These are phyloP conservation scores for Alternaria infectoria DNA, from an alignment of 2,329 filamentous ascomycete genomes.

Conservation along the genomic window DNA sequence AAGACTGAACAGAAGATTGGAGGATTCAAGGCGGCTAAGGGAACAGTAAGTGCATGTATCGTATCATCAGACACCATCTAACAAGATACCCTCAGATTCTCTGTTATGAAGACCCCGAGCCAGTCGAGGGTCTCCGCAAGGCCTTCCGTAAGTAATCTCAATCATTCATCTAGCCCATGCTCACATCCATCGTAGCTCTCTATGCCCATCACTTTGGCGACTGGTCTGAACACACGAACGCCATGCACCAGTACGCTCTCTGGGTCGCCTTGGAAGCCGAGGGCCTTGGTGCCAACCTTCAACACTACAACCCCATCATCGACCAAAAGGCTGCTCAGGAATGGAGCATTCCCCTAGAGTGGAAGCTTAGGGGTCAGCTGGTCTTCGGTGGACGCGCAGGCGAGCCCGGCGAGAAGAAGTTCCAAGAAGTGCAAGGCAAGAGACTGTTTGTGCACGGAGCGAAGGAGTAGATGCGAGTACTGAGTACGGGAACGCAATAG, in stretches of 20 bases:
- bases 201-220: constrained; percentile 81
- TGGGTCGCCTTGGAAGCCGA: constrained; percentile 86
- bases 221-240: constrained; percentile 79
- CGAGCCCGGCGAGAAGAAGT: constrained; percentile 67
- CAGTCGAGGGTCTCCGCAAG: constrained; percentile 69
- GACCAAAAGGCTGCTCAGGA: constrained; percentile 71
- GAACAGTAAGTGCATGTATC: constrained; percentile 65
- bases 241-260: constrained; percentile 80
- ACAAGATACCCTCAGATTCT: constrained; percentile 61
- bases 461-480: constrained; percentile 20
- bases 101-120: constrained; percentile 81
- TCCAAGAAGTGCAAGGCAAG: constrained; percentile 66
- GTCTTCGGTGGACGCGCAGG: constrained; percentile 74
- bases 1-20: constrained; percentile 58
- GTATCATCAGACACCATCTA: constrained; percentile 3
- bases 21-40: constrained; percentile 74
- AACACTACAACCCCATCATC: constrained; percentile 91
- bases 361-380: constrained; percentile 82
- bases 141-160: constrained; percentile 57
- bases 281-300: constrained; percentile 85
- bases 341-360: constrained; percentile 74
- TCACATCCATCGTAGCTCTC: constrained; percentile 45
- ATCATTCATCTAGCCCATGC: not conserved
- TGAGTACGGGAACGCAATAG: not conserved
- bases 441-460: constrained; percentile 58